Evolutionary conservation across 306 rosid species (phyloP).

Genomic region (Alnus rubra): DNA sequence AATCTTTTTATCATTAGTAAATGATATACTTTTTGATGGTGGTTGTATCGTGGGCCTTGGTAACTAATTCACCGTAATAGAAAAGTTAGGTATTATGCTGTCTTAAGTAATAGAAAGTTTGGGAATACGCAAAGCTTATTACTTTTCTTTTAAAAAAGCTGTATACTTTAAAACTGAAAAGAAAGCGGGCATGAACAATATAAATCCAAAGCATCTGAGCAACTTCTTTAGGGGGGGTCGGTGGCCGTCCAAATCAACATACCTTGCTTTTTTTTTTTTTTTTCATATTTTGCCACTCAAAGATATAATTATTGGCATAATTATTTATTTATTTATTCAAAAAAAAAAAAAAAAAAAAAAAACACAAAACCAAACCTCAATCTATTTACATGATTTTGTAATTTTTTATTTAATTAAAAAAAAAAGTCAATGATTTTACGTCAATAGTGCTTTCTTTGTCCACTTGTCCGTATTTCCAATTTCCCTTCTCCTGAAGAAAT

Average conservation of each 20-base stretch:
- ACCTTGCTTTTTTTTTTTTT: conserved; percentile 41
- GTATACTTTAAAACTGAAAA: conserved; percentile 23
- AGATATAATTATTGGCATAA: too few species aligned
- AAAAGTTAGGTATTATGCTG: conserved; percentile 41
- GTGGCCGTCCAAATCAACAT: conserved; percentile 63
- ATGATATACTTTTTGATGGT: conserved; percentile 22
- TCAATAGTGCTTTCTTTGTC: too few species aligned
- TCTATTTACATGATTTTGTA: too few species aligned
- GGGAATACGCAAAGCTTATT: conserved; percentile 14
- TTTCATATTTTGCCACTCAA: too few species aligned
- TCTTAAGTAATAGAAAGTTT: conserved; percentile 17
- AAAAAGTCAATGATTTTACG: too few species aligned
- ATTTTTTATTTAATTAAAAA: too few species aligned
- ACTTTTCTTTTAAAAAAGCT: conserved; percentile 27
- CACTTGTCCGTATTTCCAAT: too few species aligned
- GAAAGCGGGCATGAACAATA: conserved; percentile 29
- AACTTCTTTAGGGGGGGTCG: conserved; percentile 37
- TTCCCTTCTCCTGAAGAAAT: conserved; percentile 42
- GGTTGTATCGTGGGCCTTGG: conserved; percentile 33
- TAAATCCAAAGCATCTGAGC: conserved; percentile 37
- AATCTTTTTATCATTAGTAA: conserved; percentile 12
- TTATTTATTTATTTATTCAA: too few species aligned
- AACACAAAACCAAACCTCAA: too few species aligned
- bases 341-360: too few species aligned
- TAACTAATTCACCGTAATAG: conserved; percentile 14